Percentiles rank a stretch among this genome's conserved stretches.
Conservation (phyloP, 208 protist species). For the Tetramitus jugosus region DNA sequence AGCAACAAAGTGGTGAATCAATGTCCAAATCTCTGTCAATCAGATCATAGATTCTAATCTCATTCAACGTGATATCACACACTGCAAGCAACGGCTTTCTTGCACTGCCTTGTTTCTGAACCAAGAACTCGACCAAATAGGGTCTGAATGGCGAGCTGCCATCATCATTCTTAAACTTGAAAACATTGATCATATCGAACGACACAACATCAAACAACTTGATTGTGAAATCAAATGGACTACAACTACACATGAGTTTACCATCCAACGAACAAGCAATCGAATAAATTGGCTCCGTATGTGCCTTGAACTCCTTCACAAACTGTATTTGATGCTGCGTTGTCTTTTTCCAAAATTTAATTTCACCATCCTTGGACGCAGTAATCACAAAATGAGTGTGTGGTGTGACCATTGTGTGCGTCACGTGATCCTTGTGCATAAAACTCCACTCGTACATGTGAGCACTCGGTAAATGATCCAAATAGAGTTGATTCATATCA, state of each 20-base stretch:
- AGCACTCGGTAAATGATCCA: conserved; percentile 38
- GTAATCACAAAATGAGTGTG: conserved; percentile 66
- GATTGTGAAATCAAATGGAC: conserved; percentile 53
- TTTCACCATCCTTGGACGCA: conserved; percentile 51
- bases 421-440: conserved; percentile 63
- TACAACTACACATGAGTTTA: conserved; percentile 36
- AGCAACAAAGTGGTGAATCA: no score
- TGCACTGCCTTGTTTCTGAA: conserved; percentile 3
- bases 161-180: not conserved
- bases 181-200: conserved; percentile 54
- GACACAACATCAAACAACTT: conserved; percentile 76
- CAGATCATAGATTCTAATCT: not conserved
- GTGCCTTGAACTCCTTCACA: conserved; percentile 68
- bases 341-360: conserved; percentile 84
- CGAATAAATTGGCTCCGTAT: conserved; percentile 35
- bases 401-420: conserved; percentile 40
- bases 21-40: not conserved
- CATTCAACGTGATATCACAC: no score
- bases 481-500: not conserved
- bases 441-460: conserved; percentile 71
- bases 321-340: conserved; percentile 65
- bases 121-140: not conserved
- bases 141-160: not conserved
- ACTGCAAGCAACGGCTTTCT: not conserved
- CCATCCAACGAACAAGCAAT: conserved; percentile 43